These are phyloP conservation scores for Oryza officinalis DNA, from an alignment of 176 grass and related monocot genomes.

Conservation along the genomic window DNA sequence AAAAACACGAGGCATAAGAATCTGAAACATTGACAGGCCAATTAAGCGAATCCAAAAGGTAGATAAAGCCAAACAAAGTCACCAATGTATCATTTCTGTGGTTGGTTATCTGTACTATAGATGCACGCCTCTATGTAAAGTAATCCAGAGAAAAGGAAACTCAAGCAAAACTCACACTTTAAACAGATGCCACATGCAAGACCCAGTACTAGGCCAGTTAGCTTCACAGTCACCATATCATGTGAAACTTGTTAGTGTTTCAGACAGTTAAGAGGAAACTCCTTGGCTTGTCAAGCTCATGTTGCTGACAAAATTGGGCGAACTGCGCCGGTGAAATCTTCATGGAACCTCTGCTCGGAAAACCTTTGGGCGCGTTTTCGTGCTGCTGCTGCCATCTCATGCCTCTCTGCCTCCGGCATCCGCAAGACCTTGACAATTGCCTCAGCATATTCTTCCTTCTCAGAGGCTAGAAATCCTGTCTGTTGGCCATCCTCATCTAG, in stretches of 20 bases:
- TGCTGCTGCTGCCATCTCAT: constrained; percentile 59
- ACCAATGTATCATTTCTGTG: neutral
- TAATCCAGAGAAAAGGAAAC: neutral
- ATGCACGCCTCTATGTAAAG: neutral
- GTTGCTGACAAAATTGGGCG: constrained; percentile 44
- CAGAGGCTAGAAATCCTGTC: constrained; percentile 75
- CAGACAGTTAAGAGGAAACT: neutral
- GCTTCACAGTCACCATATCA: neutral
- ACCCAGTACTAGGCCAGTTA: neutral
- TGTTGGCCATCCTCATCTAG: constrained; percentile 63
- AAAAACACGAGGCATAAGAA: neutral
- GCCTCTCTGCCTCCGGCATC: constrained; percentile 69
- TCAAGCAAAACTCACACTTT: neutral
- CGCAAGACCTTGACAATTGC: constrained; percentile 70
- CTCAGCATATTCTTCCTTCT: constrained; percentile 69
- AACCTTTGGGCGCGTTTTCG: constrained; percentile 84
- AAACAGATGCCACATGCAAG: neutral
- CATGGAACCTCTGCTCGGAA: constrained; percentile 72
- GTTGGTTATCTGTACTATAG: constrained; percentile 14
- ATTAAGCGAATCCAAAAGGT: neutral
- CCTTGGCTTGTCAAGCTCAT: neutral
- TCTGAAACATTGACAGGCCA: neutral
- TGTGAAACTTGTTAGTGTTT: constrained; percentile 12
- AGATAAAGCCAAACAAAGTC: neutral
- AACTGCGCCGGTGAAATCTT: constrained; percentile 65